Percentiles rank a stretch among this genome's conserved stretches.
phyloP scores from a whole-genome alignment of 768 basidiomycete genomes.

The Mycena olivaceomarginata region DNA sequence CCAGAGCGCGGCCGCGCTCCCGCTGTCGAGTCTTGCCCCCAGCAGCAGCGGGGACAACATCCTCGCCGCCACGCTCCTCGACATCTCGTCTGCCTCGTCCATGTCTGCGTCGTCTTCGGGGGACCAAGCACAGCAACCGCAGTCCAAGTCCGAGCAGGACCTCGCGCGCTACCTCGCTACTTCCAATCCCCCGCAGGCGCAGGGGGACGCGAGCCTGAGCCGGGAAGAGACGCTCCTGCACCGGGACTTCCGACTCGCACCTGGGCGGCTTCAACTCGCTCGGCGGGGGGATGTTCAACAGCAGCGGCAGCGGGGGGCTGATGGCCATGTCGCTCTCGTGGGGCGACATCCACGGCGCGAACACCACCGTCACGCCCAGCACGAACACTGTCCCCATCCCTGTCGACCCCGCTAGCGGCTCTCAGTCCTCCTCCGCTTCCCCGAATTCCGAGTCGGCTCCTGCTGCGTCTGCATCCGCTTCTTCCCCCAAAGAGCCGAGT shows the following conservation, averaged over 20 bases:
- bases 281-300: slow-evolving; percentile 34
- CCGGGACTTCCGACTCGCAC: too few relatives aligned
- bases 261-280: too few relatives aligned
- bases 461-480: too few relatives aligned
- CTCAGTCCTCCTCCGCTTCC: background rate
- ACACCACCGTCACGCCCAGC: too few relatives aligned
- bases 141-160: slow-evolving; percentile 44
- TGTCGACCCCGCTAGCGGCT: background rate
- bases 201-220: background rate
- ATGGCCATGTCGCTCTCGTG: slow-evolving; percentile 30
- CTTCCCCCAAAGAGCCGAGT: too few relatives aligned
- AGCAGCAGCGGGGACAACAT: slow-evolving; percentile 26
- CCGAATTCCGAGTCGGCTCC: background rate
- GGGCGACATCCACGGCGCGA: slow-evolving; percentile 12
- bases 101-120: background rate
- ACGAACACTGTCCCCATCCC: too few relatives aligned
- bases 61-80: slow-evolving; percentile 38
- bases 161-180: slow-evolving; percentile 44
- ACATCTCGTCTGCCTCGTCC: slow-evolving; percentile 29
- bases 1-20: background rate
- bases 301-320: slow-evolving; percentile 2
- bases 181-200: slow-evolving; percentile 22
- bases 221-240: slow-evolving; percentile 34
- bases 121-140: slow-evolving; percentile 22
- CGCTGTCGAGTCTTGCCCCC: slow-evolving; percentile 26